Conservation (phyloP, 2,329 filamentous ascomycete species). For the Dothidotthia symphoricarpi region DNA sequence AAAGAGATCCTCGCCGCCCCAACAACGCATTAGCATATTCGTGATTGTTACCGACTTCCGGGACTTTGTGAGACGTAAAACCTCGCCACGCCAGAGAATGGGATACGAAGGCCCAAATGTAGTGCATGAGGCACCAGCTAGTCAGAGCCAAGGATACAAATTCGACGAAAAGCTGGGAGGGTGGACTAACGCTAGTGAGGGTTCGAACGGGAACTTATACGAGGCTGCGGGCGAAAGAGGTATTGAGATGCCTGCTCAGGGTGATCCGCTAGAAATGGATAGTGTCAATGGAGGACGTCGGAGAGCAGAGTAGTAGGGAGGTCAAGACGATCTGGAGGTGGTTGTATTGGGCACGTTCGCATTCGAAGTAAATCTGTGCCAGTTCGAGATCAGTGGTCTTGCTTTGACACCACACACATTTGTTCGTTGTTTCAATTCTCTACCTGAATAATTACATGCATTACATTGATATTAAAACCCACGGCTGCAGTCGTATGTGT, state of each 20-base stretch:
- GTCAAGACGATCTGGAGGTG: no score
- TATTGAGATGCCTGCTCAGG: background rate
- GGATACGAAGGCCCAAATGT: background rate
- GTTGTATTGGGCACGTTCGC: no score
- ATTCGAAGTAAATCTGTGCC: no score
- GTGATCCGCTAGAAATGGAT: background rate
- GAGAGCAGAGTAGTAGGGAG: no score
- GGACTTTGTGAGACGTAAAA: no score
- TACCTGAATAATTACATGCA: no score
- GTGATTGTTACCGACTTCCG: background rate
- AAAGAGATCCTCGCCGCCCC: background rate
- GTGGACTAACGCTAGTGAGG: background rate
- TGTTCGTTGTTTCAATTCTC: no score
- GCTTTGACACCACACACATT: no score
- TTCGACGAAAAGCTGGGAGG: conserved; percentile 2
- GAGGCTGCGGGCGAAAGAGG: background rate
- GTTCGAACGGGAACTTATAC: background rate
- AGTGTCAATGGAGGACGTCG: background rate
- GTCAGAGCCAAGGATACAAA: background rate
- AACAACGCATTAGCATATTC: background rate
- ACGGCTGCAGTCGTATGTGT: no score
- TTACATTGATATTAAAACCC: no score
- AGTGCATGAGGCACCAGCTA: background rate
- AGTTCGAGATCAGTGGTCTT: no score
- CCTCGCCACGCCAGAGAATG: background rate